Evolutionary conservation across 768 basidiomycete species (phyloP).

Genomic region (Boletus rubescentipes): DNA sequence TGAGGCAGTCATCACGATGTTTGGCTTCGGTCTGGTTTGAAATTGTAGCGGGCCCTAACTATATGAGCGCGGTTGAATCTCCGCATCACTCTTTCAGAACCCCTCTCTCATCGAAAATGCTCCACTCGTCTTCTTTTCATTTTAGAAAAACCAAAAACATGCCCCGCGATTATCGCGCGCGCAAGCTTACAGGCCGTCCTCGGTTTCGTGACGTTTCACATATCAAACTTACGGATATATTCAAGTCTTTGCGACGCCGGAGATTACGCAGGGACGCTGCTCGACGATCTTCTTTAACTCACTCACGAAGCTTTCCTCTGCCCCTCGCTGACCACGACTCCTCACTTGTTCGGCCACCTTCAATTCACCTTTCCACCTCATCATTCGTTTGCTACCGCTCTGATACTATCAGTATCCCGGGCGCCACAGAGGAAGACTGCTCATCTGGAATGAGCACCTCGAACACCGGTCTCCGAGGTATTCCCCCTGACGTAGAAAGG

Average conservation of each 20-base stretch:
- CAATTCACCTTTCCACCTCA: not conserved
- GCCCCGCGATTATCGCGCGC: slow-evolving; percentile 1
- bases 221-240: slow-evolving; percentile 18
- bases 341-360: slow-evolving; percentile 3
- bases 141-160: slow-evolving; percentile 17
- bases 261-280: slow-evolving; percentile 7
- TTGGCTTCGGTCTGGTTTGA: slow-evolving; percentile 13
- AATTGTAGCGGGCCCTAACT: slow-evolving; percentile 1
- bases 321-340: slow-evolving; percentile 5
- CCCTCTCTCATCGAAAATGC: not conserved
- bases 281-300: slow-evolving; percentile 3
- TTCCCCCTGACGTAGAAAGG: not conserved
- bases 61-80: not conserved
- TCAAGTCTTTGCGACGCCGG: slow-evolving; percentile 22
- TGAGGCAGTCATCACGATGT: not conserved
- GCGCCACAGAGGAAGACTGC: slow-evolving; percentile 6
- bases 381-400: slow-evolving; percentile 3
- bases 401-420: slow-evolving; percentile 6
- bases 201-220: slow-evolving; percentile 20
- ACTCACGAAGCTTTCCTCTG: not conserved
- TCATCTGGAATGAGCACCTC: slow-evolving; percentile 17
- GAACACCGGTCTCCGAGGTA: not conserved
- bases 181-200: slow-evolving; percentile 7
- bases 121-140: slow-evolving; percentile 9
- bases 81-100: not conserved